Conservation (phyloP, 148 eudicot genomes). For the Rhododendron henanense region DNA sequence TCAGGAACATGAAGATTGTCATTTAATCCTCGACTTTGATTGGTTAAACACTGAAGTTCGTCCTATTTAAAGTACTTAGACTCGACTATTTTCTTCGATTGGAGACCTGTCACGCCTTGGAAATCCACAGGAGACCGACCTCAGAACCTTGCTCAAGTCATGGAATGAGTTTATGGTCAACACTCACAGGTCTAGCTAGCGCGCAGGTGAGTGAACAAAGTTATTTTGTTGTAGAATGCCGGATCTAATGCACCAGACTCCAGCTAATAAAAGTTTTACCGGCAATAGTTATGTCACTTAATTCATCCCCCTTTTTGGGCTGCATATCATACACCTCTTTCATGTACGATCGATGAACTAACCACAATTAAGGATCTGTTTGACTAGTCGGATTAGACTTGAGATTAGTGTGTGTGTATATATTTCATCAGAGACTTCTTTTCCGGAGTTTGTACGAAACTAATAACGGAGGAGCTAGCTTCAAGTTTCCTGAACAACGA, state of each 20-base stretch:
- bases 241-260: not conserved
- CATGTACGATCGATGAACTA: too few species aligned
- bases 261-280: too few species aligned
- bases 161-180: not conserved
- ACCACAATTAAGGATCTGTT: too few species aligned
- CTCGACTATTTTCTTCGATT: not conserved
- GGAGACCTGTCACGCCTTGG: not conserved
- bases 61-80: not conserved
- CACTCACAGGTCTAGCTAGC: not conserved
- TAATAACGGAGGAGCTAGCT: too few species aligned
- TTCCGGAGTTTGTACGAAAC: too few species aligned
- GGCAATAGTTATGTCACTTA: too few species aligned
- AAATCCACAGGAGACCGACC: not conserved
- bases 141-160: not conserved
- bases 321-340: too few species aligned
- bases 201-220: not conserved
- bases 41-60: not conserved
- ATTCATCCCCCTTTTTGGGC: too few species aligned
- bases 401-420: too few species aligned
- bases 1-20: not conserved
- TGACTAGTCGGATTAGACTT: too few species aligned
- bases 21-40: not conserved
- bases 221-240: not conserved
- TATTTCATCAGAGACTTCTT: too few species aligned
- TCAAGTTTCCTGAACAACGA: too few species aligned